Percentiles rank a stretch among this genome's conserved stretches.
Evolutionary conservation across 148 eudicot species (phyloP).

Genomic region (Vaccinium darrowii): DNA sequence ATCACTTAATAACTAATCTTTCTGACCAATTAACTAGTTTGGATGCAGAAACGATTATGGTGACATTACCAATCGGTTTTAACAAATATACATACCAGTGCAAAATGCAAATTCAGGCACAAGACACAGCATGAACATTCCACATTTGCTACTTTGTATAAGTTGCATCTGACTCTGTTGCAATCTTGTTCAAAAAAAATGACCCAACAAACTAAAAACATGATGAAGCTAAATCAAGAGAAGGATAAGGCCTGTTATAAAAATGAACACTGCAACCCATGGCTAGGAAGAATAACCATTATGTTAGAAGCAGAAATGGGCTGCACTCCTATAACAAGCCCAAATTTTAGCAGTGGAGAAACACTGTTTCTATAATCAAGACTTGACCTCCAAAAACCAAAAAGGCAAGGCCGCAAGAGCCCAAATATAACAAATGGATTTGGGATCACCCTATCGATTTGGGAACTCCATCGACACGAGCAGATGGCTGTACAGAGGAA

Average conservation of each 20-base stretch:
- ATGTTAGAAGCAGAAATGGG: not conserved
- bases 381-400: not conserved
- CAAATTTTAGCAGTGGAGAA: slow-evolving; percentile 5
- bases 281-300: not conserved
- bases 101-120: not conserved
- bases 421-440: not conserved
- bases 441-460: not conserved
- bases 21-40: not conserved
- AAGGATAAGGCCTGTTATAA: not conserved
- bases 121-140: not conserved
- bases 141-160: not conserved
- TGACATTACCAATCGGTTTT: not conserved
- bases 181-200: not conserved
- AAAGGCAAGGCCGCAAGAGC: not conserved
- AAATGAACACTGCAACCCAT: not conserved
- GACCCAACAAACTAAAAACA: not conserved
- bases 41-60: not conserved
- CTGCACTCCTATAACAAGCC: not conserved
- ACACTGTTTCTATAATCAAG: not conserved
- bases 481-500: not conserved
- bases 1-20: not conserved
- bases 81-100: not conserved
- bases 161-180: not conserved
- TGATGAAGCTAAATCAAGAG: not conserved
- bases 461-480: not conserved